phyloP scores from a whole-genome alignment of 169 alveolate species.

The Plasmodium gallinaceum region DNA sequence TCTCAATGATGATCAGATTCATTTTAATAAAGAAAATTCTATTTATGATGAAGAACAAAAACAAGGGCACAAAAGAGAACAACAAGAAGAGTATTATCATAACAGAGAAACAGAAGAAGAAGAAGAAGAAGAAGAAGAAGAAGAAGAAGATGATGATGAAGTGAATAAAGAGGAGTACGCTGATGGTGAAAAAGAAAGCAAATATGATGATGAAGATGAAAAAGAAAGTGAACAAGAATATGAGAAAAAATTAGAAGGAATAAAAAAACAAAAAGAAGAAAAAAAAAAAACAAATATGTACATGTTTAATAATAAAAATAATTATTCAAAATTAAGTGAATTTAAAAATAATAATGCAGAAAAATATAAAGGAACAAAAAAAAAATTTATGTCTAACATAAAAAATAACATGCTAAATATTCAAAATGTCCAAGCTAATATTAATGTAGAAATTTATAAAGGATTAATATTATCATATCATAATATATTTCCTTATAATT shows the following conservation, averaged over 20 bases:
- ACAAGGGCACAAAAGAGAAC: neutral
- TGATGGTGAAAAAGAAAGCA: neutral
- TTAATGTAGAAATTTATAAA: constrained; percentile 67
- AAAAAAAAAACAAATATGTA: no score
- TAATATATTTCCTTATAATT: constrained; percentile 77
- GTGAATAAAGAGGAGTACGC: neutral
- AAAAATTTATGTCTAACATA: neutral
- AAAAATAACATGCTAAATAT: constrained; percentile 8
- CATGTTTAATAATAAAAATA: neutral
- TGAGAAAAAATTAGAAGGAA: constrained; percentile 1
- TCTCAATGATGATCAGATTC: neutral
- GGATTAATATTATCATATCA: constrained; percentile 48
- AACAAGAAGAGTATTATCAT: neutral
- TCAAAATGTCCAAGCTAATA: constrained; percentile 23
- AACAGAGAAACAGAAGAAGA: neutral
- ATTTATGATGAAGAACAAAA: neutral
- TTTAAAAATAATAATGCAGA: neutral
- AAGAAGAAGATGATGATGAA: neutral
- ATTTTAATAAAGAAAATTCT: neutral
- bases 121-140: neutral
- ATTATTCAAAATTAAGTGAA: neutral
- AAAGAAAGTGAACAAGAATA: neutral
- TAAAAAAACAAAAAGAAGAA: constrained; percentile 10
- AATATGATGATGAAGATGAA: neutral
- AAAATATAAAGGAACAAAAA: constrained; percentile 9